Evolutionary conservation across 192 early-diverging fungal genomes (phyloP).

Genomic region (Linnemannia elongata): DNA sequence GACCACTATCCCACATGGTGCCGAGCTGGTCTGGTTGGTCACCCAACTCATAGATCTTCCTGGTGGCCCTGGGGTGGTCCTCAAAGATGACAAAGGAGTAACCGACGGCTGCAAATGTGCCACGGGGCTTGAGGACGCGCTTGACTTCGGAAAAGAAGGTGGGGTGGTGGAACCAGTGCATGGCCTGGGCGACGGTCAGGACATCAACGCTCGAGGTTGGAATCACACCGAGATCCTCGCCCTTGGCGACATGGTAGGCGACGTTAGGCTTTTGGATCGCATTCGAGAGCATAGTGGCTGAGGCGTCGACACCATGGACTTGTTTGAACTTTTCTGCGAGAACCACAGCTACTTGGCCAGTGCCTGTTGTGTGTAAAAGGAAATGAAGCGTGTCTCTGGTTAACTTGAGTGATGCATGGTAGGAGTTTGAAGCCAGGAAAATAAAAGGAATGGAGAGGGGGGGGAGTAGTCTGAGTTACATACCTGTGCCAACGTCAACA

Average conservation of each 20-base stretch:
- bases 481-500: constrained; percentile 65
- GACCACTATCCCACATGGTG: constrained; percentile 61
- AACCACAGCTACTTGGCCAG: constrained; percentile 65
- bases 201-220: constrained; percentile 56
- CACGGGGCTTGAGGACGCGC: constrained; percentile 71
- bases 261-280: constrained; percentile 59
- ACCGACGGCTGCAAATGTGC: constrained; percentile 68
- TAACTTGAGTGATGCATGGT: background rate
- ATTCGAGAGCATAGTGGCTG: constrained; percentile 54
- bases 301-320: constrained; percentile 63
- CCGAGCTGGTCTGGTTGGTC: constrained; percentile 49
- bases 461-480: background rate
- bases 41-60: constrained; percentile 40
- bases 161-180: constrained; percentile 71
- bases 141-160: constrained; percentile 68
- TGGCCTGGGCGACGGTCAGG: constrained; percentile 61
- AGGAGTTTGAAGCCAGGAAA: background rate
- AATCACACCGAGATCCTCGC: constrained; percentile 55
- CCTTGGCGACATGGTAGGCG: constrained; percentile 55
- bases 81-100: constrained; percentile 63
- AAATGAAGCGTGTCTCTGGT: background rate
- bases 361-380: constrained; percentile 46
- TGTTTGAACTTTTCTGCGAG: constrained; percentile 63
- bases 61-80: constrained; percentile 46
- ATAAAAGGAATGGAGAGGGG: background rate